These are phyloP conservation scores for Cryptosporidium meleagridis DNA, from an alignment of 169 alveolate species.

Conservation along the genomic window DNA sequence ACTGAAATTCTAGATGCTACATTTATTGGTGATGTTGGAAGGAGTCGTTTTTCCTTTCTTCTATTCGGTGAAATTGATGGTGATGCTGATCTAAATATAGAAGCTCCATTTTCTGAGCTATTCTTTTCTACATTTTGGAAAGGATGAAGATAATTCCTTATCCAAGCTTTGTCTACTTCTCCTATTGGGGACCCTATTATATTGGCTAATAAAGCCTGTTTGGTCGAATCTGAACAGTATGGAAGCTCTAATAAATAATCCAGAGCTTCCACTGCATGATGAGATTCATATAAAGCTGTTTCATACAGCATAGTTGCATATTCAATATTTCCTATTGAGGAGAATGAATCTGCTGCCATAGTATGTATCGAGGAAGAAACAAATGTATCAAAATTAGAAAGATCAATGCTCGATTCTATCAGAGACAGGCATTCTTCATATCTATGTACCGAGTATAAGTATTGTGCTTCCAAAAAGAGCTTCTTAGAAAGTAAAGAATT, in stretches of 20 bases:
- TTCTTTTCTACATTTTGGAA: neutral
- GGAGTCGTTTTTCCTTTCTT: slow-evolving; percentile 41
- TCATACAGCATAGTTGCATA: slow-evolving; percentile 47
- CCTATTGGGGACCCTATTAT: slow-evolving; percentile 51
- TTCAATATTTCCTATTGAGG: slow-evolving; percentile 58
- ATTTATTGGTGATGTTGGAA: slow-evolving; percentile 61
- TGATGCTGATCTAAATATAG: slow-evolving; percentile 26
- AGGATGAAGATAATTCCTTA: slow-evolving; percentile 28
- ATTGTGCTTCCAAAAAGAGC: slow-evolving; percentile 48
- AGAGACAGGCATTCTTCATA: slow-evolving; percentile 68
- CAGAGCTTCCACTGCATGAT: slow-evolving; percentile 49
- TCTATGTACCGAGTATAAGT: slow-evolving; percentile 48
- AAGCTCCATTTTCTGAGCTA: neutral
- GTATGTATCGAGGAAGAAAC: slow-evolving; percentile 59
- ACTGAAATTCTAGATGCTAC: slow-evolving; percentile 33
- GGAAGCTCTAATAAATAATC: slow-evolving; percentile 43
- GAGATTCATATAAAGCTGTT: slow-evolving; percentile 57
- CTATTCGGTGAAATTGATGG: slow-evolving; percentile 38
- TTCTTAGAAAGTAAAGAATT: slow-evolving; percentile 23
- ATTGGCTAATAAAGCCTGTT: slow-evolving; percentile 15
- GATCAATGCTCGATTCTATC: slow-evolving; percentile 63
- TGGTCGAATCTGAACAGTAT: slow-evolving; percentile 32
- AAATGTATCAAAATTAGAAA: slow-evolving; percentile 50
- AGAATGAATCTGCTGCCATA: slow-evolving; percentile 67
- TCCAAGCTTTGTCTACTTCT: slow-evolving; percentile 48